Conservation (phyloP, 148 eudicot species). For the Limonium bicolor region DNA sequence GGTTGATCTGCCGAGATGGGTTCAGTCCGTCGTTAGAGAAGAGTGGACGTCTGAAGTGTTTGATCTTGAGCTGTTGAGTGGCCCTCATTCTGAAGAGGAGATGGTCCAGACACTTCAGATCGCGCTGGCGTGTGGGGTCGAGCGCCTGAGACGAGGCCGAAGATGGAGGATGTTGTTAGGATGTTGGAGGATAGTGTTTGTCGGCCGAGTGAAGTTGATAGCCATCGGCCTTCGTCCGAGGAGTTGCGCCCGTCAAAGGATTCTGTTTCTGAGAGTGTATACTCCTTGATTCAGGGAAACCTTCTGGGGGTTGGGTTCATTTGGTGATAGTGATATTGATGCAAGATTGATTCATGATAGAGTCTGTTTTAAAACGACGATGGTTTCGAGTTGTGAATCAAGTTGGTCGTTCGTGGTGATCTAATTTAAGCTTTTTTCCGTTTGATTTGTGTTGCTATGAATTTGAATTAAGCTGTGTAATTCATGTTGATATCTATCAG, state of each 20-base stretch:
- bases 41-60: conserved; percentile 97
- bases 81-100: conserved; percentile 57
- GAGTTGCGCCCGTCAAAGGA: conserved; percentile 62
- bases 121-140: conserved; percentile 66
- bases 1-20: conserved; percentile 91
- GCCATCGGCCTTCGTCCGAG: conserved; percentile 44
- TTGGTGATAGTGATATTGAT: too few species aligned
- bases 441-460: too few species aligned
- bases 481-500: too few species aligned
- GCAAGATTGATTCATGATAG: too few species aligned
- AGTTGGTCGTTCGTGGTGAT: too few species aligned
- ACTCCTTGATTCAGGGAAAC: too few species aligned
- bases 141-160: conserved; percentile 49
- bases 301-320: too few species aligned
- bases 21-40: conserved; percentile 76
- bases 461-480: too few species aligned
- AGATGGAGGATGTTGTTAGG: conserved; percentile 57
- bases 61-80: conserved; percentile 49
- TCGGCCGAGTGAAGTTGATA: conserved; percentile 37
- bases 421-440: too few species aligned
- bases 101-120: conserved; percentile 92
- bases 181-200: conserved; percentile 78
- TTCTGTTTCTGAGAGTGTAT: conserved; percentile 35
- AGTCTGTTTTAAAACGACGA: too few species aligned
- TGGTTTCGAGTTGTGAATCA: too few species aligned